Evolutionary conservation across 2,329 filamentous ascomycete genomes (phyloP).

Genomic region (Escovopsis sp.): DNA sequence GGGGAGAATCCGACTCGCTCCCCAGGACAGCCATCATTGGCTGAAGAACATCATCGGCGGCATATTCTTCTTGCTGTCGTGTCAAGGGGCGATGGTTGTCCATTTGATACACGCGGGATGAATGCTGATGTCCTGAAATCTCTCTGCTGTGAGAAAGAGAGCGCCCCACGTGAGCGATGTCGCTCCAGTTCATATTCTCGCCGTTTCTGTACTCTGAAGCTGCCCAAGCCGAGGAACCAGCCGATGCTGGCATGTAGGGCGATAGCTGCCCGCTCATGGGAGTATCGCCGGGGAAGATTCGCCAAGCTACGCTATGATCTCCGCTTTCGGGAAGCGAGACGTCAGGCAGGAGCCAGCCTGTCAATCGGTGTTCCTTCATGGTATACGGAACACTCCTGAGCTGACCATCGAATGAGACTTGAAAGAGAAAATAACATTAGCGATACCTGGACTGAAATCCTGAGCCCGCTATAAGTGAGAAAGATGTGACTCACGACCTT

Average conservation of each 20-base stretch:
- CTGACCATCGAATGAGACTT: conserved; percentile 17
- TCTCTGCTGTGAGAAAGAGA: conserved; percentile 36
- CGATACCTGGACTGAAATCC: too few species aligned
- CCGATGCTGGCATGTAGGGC: conserved; percentile 29
- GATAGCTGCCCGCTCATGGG: conserved; percentile 36
- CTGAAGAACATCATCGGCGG: conserved; percentile 26
- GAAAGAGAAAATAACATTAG: too few species aligned
- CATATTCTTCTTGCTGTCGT: conserved; percentile 25
- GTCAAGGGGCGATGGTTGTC: conserved; percentile 26
- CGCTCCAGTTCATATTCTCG: conserved; percentile 31
- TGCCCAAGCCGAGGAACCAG: conserved; percentile 28
- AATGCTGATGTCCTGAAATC: conserved; percentile 18
- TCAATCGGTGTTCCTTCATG: conserved; percentile 23
- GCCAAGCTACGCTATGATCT: conserved; percentile 32
- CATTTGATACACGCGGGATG: conserved; percentile 26
- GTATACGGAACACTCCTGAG: conserved; percentile 20
- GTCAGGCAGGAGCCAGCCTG: conserved; percentile 32
- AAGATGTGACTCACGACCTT: too few species aligned
- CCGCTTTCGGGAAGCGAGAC: conserved; percentile 25
- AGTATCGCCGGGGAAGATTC: conserved; percentile 33
- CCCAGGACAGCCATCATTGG: conserved; percentile 23
- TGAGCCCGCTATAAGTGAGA: too few species aligned
- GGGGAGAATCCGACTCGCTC: conserved; percentile 18
- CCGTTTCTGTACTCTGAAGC: conserved; percentile 21
- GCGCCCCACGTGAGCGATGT: conserved; percentile 27